phyloP scores from a whole-genome alignment of 2,329 filamentous ascomycete genomes.

The Ceratocystis papillata region DNA sequence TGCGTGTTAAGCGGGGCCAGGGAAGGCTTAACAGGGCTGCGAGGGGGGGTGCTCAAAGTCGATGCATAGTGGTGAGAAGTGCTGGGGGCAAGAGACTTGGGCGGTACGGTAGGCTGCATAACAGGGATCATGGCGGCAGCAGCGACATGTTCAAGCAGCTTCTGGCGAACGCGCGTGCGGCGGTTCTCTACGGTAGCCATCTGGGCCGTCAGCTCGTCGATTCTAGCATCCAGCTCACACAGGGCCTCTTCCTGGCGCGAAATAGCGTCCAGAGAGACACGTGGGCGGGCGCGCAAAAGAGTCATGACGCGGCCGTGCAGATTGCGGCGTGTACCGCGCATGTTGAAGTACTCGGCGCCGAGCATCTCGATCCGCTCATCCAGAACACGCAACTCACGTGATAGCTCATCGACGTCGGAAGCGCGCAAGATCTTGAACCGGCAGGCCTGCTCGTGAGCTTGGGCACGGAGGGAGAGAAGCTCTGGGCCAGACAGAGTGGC shows the following conservation, averaged over 20 bases:
- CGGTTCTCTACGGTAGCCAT: slow-evolving; percentile 72
- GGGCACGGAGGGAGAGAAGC: slow-evolving; percentile 43
- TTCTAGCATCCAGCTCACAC: slow-evolving; percentile 62
- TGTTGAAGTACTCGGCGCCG: slow-evolving; percentile 62
- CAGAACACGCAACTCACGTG: slow-evolving; percentile 62
- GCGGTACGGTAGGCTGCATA: slow-evolving; percentile 28
- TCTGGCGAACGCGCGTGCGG: slow-evolving; percentile 63
- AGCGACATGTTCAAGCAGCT: slow-evolving; percentile 70
- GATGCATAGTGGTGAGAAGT: slow-evolving; percentile 32
- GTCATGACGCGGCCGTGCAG: slow-evolving; percentile 67
- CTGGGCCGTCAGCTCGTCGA: slow-evolving; percentile 71
- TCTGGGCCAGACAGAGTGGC: slow-evolving; percentile 41
- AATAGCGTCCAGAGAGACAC: slow-evolving; percentile 63
- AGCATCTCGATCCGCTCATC: slow-evolving; percentile 71
- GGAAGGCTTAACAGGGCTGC: slow-evolving; percentile 44
- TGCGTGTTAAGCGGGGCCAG: slow-evolving; percentile 30
- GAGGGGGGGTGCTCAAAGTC: slow-evolving; percentile 47
- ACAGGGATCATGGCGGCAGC: slow-evolving; percentile 50
- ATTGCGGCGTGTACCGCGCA: slow-evolving; percentile 64
- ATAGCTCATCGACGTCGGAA: slow-evolving; percentile 54
- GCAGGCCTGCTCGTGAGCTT: slow-evolving; percentile 51
- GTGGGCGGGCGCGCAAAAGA: slow-evolving; percentile 59
- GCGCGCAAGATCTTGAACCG: slow-evolving; percentile 54
- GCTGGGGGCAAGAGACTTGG: slow-evolving; percentile 27
- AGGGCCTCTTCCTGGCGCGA: slow-evolving; percentile 72